A percentile compares a stretch with the other conserved stretches of the same genome.
Conservation (phyloP, 1,284 basidiomycete genomes). For the Coniferiporia weirii region DNA sequence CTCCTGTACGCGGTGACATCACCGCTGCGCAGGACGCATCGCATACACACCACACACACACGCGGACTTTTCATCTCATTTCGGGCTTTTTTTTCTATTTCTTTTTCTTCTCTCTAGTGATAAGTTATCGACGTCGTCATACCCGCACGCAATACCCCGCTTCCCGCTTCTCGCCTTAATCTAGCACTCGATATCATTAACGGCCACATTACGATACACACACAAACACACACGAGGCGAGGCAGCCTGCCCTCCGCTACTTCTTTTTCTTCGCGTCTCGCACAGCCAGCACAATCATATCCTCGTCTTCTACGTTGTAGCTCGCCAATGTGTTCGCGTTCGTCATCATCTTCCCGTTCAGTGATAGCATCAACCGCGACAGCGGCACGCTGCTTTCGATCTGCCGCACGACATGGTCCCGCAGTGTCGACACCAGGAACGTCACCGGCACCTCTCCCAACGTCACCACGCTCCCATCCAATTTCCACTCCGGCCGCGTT, state of each 20-base stretch:
- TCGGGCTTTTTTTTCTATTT: no score
- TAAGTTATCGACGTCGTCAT: neutral
- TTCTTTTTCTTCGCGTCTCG: constrained; percentile 74
- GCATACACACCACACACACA: no score
- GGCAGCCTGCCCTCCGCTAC: constrained; percentile 14
- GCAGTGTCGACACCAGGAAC: constrained; percentile 77
- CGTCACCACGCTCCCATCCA: constrained; percentile 73
- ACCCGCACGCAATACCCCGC: neutral
- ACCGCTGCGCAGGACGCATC: no score
- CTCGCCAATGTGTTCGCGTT: constrained; percentile 80
- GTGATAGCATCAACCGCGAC: constrained; percentile 74
- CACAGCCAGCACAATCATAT: constrained; percentile 69
- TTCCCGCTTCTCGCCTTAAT: no score
- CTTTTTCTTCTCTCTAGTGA: neutral
- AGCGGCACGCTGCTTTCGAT: constrained; percentile 74
- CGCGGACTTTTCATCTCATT: no score
- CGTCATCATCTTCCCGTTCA: constrained; percentile 76
- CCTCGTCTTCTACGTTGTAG: constrained; percentile 88
- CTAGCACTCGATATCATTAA: no score
- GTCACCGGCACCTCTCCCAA: constrained; percentile 79
- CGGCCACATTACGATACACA: neutral
- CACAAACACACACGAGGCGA: neutral
- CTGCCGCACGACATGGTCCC: constrained; percentile 77
- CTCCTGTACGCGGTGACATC: no score
- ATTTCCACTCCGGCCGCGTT: constrained; percentile 86